phyloP scores from a whole-genome alignment of 768 basidiomycete species.

The Rhodosporidiobolus sp. region DNA sequence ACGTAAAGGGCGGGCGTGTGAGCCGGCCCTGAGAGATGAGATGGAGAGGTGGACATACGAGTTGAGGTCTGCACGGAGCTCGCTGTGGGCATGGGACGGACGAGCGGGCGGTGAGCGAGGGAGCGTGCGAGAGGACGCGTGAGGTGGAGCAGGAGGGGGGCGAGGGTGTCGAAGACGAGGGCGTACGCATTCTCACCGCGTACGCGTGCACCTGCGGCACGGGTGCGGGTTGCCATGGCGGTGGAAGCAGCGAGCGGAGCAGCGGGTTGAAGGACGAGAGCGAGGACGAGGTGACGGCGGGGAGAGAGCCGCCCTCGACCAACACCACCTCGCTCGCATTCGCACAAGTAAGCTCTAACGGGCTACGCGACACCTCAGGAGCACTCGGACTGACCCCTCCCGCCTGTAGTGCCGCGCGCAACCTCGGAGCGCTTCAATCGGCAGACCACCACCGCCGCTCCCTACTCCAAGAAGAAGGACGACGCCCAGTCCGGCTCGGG shows the following conservation, averaged over 20 bases:
- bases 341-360: no score
- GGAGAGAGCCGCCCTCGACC: neutral
- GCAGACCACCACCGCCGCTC: constrained; percentile 12
- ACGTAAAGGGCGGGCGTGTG: no score
- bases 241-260: neutral
- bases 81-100: constrained; percentile 48
- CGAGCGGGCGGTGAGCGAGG: neutral
- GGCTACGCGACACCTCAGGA: neutral
- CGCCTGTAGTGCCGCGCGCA: constrained; percentile 26
- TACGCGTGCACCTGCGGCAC: constrained; percentile 15
- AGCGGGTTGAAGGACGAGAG: neutral
- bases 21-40: no score
- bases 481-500: constrained; percentile 6
- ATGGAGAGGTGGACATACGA: no score
- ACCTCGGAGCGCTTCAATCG: constrained; percentile 31
- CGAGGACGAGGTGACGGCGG: neutral
- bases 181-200: constrained; percentile 38
- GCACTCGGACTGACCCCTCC: neutral
- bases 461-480: neutral
- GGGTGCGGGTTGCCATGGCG: constrained; percentile 4
- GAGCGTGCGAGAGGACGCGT: neutral
- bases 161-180: neutral
- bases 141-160: neutral
- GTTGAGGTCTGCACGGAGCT: constrained; percentile 93
- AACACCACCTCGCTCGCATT: neutral